A percentile compares a stretch with the other conserved stretches of the same genome.
Conservation (phyloP, 768 basidiomycete species). For the Hericium alpestre region DNA sequence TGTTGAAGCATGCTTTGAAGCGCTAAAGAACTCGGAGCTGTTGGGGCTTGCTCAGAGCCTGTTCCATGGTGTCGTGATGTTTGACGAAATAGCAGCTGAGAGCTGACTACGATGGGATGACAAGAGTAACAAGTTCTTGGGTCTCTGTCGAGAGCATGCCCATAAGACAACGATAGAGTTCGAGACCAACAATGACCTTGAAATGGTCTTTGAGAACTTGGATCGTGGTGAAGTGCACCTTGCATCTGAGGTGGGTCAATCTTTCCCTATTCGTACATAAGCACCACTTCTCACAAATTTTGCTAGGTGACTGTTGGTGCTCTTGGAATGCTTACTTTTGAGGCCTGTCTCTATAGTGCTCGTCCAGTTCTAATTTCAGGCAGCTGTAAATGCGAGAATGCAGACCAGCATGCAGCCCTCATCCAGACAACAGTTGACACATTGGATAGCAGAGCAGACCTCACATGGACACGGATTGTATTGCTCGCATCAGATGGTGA, state of each 20-base stretch:
- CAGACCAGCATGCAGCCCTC: not conserved
- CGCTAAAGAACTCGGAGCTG: no score
- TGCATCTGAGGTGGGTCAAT: not conserved
- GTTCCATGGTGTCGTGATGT: not conserved
- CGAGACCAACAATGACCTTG: not conserved
- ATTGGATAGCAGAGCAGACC: not conserved
- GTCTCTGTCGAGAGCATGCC: not conserved
- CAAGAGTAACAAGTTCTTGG: not conserved
- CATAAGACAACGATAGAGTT: not conserved
- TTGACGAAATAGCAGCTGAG: not conserved
- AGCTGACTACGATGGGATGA: not conserved
- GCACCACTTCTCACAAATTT: not conserved
- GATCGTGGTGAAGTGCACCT: not conserved
- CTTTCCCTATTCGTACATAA: not conserved
- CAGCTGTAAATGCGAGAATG: not conserved
- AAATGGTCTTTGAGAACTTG: not conserved
- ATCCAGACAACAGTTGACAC: not conserved
- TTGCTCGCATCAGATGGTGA: not conserved
- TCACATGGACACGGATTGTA: not conserved
- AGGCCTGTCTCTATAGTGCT: not conserved
- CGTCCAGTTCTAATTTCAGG: not conserved
- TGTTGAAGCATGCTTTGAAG: not conserved
- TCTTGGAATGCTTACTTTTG: not conserved
- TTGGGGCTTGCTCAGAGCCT: not conserved
- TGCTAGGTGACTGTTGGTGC: constrained; percentile 2